phyloP scores from a whole-genome alignment of 805 yeast species.

The Tetrapisispora iriomotensis region DNA sequence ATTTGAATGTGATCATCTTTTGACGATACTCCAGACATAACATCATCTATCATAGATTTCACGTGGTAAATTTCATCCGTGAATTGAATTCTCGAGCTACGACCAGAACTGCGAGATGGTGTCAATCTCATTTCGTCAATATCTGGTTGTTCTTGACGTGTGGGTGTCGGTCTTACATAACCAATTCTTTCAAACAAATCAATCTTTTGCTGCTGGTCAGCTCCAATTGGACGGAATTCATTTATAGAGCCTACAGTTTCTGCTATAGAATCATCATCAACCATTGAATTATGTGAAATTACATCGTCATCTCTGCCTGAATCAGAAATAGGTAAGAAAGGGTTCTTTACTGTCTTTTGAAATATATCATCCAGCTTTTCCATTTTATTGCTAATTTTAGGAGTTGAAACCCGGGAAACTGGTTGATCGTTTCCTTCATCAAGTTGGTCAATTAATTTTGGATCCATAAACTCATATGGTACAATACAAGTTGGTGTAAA shows the following conservation, averaged over 20 bases:
- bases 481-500: conserved; percentile 22
- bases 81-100: conserved; percentile 23
- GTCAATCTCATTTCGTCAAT: conserved; percentile 9
- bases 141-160: conserved; percentile 13
- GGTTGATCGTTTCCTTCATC: conserved; percentile 1
- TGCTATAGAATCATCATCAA: conserved; percentile 7
- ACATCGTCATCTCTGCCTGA: conserved; percentile 2
- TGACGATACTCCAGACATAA: neutral
- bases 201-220: conserved; percentile 17
- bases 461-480: conserved; percentile 28
- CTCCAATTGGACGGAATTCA: conserved; percentile 23
- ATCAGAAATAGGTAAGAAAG: conserved; percentile 13
- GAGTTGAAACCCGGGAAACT: too few species aligned
- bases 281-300: conserved; percentile 1
- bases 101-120: conserved; percentile 13
- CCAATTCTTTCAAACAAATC: conserved; percentile 23
- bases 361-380: conserved; percentile 6
- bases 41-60: conserved; percentile 22
- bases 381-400: neutral
- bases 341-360: conserved; percentile 17
- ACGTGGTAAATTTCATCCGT: conserved; percentile 24
- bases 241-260: conserved; percentile 16
- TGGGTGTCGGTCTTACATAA: conserved; percentile 22
- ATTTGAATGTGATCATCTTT: conserved; percentile 4
- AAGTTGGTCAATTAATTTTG: conserved; percentile 16